phyloP scores from a whole-genome alignment of 345 rosid genomes.

The Euphorbia peplus region DNA sequence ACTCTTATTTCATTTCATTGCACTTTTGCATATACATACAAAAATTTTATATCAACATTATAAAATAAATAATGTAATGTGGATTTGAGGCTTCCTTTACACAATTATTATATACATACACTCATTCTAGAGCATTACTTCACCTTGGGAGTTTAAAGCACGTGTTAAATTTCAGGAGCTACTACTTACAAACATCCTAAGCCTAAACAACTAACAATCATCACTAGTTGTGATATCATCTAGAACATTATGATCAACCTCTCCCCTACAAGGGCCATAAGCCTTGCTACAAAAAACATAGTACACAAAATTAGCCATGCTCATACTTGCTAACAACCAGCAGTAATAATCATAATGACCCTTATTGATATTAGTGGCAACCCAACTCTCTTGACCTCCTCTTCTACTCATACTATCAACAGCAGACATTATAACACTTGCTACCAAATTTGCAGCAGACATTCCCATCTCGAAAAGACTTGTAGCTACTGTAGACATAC shows the following conservation, averaged over 20 bases:
- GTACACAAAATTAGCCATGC: conserved; percentile 8
- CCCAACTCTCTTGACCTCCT: conserved; percentile 60
- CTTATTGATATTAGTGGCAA: conserved; percentile 60
- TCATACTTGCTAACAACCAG: conserved; percentile 46
- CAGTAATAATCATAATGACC: conserved; percentile 74
- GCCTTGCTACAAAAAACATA: conserved; percentile 12
- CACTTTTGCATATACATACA: background rate
- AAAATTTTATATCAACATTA: too few relatives aligned
- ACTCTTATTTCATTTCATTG: too few relatives aligned
- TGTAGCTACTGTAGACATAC: conserved; percentile 73
- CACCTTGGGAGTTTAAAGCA: too few relatives aligned
- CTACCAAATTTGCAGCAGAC: conserved; percentile 62
- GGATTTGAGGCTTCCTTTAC: too few relatives aligned
- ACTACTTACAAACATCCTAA: background rate
- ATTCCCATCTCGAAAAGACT: conserved; percentile 55
- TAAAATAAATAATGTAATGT: too few relatives aligned
- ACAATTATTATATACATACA: too few relatives aligned
- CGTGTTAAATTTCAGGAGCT: too few relatives aligned
- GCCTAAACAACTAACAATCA: background rate
- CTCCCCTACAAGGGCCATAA: conserved; percentile 15
- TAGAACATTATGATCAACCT: background rate
- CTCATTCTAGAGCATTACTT: too few relatives aligned
- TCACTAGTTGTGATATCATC: background rate
- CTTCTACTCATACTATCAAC: conserved; percentile 39
- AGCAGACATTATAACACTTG: conserved; percentile 45